Conservation (phyloP, 768 basidiomycete genomes). For the Boletus pseudopeckii region DNA sequence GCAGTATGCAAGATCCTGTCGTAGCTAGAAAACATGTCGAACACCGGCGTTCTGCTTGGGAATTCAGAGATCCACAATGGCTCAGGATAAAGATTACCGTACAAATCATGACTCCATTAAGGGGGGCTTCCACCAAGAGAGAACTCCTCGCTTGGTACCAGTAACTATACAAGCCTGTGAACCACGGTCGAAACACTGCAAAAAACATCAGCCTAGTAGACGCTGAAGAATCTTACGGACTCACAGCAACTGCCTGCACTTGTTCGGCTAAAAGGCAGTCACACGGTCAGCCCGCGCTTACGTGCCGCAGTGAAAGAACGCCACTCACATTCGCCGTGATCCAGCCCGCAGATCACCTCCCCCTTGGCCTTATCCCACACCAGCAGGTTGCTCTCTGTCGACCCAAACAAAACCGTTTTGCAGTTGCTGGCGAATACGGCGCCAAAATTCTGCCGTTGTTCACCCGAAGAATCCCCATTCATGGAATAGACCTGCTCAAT, state of each 20-base stretch:
- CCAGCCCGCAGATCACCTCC: constrained; percentile 53
- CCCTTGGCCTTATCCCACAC: constrained; percentile 61
- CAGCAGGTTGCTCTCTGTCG: constrained; percentile 49
- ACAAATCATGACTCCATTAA: constrained; percentile 28
- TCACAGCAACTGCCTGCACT: constrained; percentile 35
- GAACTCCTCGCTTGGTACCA: constrained; percentile 51
- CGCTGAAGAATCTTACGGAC: constrained; percentile 3
- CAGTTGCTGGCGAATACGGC: constrained; percentile 53
- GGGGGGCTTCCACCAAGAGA: constrained; percentile 55
- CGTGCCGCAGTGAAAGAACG: neutral
- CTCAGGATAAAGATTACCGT: constrained; percentile 5
- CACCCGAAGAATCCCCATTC: constrained; percentile 32
- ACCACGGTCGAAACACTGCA: constrained; percentile 47
- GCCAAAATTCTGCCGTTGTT: constrained; percentile 38
- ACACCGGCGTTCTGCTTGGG: neutral
- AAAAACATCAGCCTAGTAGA: constrained; percentile 26
- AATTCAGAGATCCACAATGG: constrained; percentile 16
- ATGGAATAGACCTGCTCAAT: constrained; percentile 52
- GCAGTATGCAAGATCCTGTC: constrained; percentile 31
- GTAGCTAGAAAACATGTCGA: constrained; percentile 16
- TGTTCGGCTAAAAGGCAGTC: constrained; percentile 25
- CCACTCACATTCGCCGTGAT: constrained; percentile 55
- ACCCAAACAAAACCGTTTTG: constrained; percentile 56
- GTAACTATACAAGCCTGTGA: constrained; percentile 43
- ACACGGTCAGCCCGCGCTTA: constrained; percentile 6